phyloP scores from a whole-genome alignment of 495 filamentous ascomycete genomes.

The Hypoxylon intermedium region DNA sequence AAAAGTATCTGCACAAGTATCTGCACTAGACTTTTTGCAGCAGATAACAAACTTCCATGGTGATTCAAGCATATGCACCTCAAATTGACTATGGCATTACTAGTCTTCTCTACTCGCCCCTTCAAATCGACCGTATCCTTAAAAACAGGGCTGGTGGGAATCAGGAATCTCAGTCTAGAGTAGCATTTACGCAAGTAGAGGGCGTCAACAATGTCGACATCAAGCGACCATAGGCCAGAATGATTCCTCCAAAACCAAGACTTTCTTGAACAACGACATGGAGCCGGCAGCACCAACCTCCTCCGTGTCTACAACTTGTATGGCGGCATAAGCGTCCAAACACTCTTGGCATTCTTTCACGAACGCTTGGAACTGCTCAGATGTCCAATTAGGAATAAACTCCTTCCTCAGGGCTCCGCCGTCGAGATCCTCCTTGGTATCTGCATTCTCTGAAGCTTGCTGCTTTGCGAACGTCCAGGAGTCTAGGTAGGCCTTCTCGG shows the following conservation, averaged over 20 bases:
- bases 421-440: conserved; percentile 55
- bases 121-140: no score
- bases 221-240: conserved; percentile 55
- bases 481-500: conserved; percentile 68
- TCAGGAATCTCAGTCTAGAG: neutral
- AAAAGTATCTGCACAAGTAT: no score
- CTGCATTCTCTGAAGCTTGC: conserved; percentile 13
- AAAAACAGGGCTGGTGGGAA: no score
- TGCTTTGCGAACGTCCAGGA: conserved; percentile 65
- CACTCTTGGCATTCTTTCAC: conserved; percentile 59
- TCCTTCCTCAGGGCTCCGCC: conserved; percentile 66
- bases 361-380: conserved; percentile 63
- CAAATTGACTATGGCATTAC: no score
- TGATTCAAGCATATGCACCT: no score
- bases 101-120: no score
- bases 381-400: conserved; percentile 74
- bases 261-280: conserved; percentile 59
- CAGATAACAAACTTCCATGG: no score
- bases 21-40: no score
- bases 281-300: conserved; percentile 49
- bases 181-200: neutral
- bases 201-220: neutral
- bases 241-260: conserved; percentile 60
- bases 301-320: conserved; percentile 21
- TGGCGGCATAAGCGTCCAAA: conserved; percentile 46